phyloP scores from a whole-genome alignment of 2,329 filamentous ascomycete species.

The Coniella lustricola region DNA sequence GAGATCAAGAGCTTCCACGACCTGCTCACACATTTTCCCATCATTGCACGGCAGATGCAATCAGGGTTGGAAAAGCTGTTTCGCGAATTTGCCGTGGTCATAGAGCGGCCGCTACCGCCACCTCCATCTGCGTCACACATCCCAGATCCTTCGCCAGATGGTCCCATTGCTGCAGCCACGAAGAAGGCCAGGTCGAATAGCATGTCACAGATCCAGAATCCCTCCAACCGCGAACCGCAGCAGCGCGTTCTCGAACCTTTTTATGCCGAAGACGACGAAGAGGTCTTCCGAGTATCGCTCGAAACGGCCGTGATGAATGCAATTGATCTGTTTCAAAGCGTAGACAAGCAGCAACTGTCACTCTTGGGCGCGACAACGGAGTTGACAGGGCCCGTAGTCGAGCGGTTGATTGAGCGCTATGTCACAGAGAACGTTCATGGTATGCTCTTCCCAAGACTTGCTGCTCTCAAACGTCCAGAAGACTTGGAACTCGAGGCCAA shows the following conservation, averaged over 20 bases:
- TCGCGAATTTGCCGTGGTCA: conserved; percentile 76
- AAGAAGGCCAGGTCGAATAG: conserved; percentile 50
- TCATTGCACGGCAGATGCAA: conserved; percentile 96
- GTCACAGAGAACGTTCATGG: conserved; percentile 90
- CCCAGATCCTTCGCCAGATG: conserved; percentile 51
- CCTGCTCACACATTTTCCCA: conserved; percentile 81
- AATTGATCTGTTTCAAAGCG: conserved; percentile 90
- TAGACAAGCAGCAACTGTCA: conserved; percentile 93
- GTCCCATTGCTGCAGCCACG: conserved; percentile 48
- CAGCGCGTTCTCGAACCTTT: conserved; percentile 48
- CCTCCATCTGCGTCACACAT: conserved; percentile 57
- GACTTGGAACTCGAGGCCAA: conserved; percentile 84
- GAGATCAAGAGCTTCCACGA: conserved; percentile 88
- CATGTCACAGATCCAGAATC: conserved; percentile 19
- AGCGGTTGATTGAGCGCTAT: conserved; percentile 91
- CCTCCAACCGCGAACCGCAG: background rate
- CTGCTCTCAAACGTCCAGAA: conserved; percentile 68
- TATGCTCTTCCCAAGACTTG: conserved; percentile 77
- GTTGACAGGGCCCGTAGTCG: conserved; percentile 83
- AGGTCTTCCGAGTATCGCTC: conserved; percentile 78
- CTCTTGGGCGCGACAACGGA: conserved; percentile 88
- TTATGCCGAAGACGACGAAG: conserved; percentile 83
- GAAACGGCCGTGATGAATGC: conserved; percentile 89
- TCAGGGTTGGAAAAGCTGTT: conserved; percentile 83
- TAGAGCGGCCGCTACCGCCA: conserved; percentile 77